A percentile compares a stretch with the other conserved stretches of the same genome.
Conservation (phyloP, 352 stramenopile genomes). For the Saprolegnia diclina region DNA sequence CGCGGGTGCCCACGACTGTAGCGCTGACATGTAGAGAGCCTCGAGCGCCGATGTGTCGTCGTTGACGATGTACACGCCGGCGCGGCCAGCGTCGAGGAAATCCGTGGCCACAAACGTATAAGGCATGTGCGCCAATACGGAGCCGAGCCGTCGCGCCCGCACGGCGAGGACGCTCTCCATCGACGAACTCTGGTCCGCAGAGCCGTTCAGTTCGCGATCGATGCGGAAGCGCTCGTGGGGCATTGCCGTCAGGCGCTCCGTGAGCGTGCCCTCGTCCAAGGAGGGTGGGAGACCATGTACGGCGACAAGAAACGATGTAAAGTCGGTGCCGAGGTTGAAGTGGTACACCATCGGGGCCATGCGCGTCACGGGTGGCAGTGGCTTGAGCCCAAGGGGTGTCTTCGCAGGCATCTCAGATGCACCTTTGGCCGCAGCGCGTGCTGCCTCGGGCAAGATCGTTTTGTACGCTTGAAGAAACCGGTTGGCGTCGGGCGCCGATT, state of each 20-base stretch:
- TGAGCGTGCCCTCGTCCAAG: not conserved
- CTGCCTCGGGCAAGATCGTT: slow-evolving; percentile 18
- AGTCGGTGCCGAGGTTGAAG: slow-evolving; percentile 25
- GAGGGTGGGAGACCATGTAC: not conserved
- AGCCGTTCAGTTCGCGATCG: not conserved
- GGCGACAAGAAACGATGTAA: slow-evolving; percentile 15
- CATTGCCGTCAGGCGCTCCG: not conserved
- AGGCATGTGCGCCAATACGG: slow-evolving; percentile 29
- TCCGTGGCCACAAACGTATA: slow-evolving; percentile 30
- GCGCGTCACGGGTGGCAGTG: no score
- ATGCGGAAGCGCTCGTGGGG: not conserved
- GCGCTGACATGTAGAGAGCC: slow-evolving; percentile 20
- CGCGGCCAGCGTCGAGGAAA: slow-evolving; percentile 29
- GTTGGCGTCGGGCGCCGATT: slow-evolving; percentile 27
- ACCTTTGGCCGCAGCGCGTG: slow-evolving; percentile 20
- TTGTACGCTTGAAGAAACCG: slow-evolving; percentile 18
- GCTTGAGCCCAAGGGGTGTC: no score
- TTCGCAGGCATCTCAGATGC: slow-evolving; percentile 15
- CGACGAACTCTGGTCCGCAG: not conserved
- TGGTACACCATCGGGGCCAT: not conserved
- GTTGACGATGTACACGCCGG: slow-evolving; percentile 30
- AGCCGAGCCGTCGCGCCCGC: slow-evolving; percentile 27
- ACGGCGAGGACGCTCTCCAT: slow-evolving; percentile 26
- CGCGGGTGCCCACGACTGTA: slow-evolving; percentile 22
- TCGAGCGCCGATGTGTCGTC: slow-evolving; percentile 16